phyloP scores from a whole-genome alignment of 106 monocot species.

The Allium cepa region DNA sequence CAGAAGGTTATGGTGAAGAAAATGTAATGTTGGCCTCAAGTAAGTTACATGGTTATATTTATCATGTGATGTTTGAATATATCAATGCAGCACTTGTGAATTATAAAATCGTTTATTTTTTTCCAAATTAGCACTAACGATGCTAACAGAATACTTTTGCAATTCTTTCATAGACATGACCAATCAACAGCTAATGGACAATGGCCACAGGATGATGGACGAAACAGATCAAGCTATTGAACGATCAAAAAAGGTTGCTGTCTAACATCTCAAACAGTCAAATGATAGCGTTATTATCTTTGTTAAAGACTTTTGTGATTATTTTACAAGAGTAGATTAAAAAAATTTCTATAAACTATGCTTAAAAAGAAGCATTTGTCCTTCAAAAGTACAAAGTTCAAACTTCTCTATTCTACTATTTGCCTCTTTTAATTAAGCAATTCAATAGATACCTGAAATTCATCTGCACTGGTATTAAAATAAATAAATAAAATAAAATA shows the following conservation, averaged over 20 bases:
- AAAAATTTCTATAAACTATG: too few relatives aligned
- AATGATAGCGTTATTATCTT: too few relatives aligned
- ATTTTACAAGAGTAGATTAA: too few relatives aligned
- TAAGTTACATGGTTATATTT: conserved; percentile 26
- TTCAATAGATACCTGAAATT: too few relatives aligned
- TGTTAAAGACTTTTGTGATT: too few relatives aligned
- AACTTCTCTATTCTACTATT: too few relatives aligned
- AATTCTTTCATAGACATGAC: conserved; percentile 50
- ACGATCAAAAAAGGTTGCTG: conserved; percentile 61
- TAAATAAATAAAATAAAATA: too few relatives aligned
- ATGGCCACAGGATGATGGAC: conserved; percentile 67
- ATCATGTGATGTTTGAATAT: neutral
- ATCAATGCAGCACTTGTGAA: neutral
- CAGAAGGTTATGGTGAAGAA: conserved; percentile 60
- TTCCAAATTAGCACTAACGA: conserved; percentile 1
- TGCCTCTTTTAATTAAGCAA: too few relatives aligned
- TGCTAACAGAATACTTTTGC: neutral
- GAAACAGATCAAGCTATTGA: conserved; percentile 88
- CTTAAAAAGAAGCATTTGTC: too few relatives aligned
- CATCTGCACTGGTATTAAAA: too few relatives aligned
- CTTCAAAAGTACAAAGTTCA: too few relatives aligned
- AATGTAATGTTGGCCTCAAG: conserved; percentile 68
- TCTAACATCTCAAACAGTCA: too few relatives aligned
- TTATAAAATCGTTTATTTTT: neutral
- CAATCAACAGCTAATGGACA: conserved; percentile 74